Evolutionary conservation across 495 filamentous ascomycete genomes (phyloP).

Genomic region (Gamarada debralockiae): DNA sequence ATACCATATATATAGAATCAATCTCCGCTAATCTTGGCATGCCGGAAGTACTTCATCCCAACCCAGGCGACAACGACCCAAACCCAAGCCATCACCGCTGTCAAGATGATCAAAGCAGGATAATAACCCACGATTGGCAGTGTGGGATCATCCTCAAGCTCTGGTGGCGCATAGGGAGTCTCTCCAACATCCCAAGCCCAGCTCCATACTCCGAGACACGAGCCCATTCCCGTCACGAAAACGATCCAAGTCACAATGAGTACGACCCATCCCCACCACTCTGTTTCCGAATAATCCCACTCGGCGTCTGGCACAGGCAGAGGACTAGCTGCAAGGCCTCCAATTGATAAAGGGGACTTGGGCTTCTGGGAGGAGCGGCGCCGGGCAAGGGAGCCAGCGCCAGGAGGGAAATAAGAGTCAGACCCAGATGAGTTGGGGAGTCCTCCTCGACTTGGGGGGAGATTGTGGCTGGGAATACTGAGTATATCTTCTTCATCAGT

Average conservation of each 20-base stretch:
- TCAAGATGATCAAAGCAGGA: slow-evolving; percentile 87
- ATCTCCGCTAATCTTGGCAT: slow-evolving; percentile 74
- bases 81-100: slow-evolving; percentile 95
- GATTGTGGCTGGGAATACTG: slow-evolving; percentile 45
- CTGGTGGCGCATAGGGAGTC: slow-evolving; percentile 88
- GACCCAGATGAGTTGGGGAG: slow-evolving; percentile 51
- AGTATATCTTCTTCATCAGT: slow-evolving; percentile 78
- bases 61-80: slow-evolving; percentile 98
- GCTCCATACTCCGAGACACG: slow-evolving; percentile 94
- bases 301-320: slow-evolving; percentile 42
- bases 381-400: slow-evolving; percentile 36
- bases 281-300: slow-evolving; percentile 89
- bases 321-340: slow-evolving; percentile 40
- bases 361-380: slow-evolving; percentile 49
- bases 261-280: slow-evolving; percentile 95
- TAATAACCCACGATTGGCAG: slow-evolving; percentile 96
- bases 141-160: slow-evolving; percentile 88
- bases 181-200: slow-evolving; percentile 99
- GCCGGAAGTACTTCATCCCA: slow-evolving; percentile 98
- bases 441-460: slow-evolving; percentile 29
- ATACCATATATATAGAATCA: slow-evolving; percentile 16
- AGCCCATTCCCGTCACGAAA: slow-evolving; percentile 93
- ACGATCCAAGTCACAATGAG: slow-evolving; percentile 87
- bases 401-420: slow-evolving; percentile 59
- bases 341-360: slow-evolving; percentile 57